A percentile compares a stretch with the other conserved stretches of the same genome.
Conservation (phyloP, 2,329 filamentous ascomycete genomes). For the Colletotrichum destructivum region DNA sequence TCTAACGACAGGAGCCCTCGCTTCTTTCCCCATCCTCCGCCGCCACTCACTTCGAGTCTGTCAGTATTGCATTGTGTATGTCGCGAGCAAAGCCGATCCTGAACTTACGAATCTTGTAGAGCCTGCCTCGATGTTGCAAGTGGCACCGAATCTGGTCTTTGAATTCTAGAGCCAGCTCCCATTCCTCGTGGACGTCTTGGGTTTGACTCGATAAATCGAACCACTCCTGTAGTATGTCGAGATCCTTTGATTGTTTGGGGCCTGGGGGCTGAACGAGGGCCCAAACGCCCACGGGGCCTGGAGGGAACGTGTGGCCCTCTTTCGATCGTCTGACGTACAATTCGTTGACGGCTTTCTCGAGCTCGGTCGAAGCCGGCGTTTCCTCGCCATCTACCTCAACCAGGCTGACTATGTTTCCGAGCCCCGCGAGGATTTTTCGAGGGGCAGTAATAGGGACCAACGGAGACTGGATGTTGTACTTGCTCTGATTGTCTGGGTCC, state of each 20-base stretch:
- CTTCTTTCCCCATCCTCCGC: conserved; percentile 88
- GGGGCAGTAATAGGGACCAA: conserved; percentile 75
- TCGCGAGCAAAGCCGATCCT: not conserved
- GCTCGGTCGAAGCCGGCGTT: conserved; percentile 78
- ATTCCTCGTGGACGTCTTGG: conserved; percentile 31
- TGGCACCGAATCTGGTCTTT: conserved; percentile 26
- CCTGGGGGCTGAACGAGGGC: conserved; percentile 74
- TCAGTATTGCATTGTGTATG: conserved; percentile 15
- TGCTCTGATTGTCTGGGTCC: conserved; percentile 42
- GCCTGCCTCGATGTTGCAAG: conserved; percentile 50
- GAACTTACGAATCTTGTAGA: conserved; percentile 63
- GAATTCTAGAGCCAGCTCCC: conserved; percentile 30
- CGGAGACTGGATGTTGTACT: conserved; percentile 52
- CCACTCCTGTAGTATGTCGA: conserved; percentile 20
- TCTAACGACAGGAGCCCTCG: conserved; percentile 85
- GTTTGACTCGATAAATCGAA: not conserved
- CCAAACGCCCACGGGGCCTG: conserved; percentile 77
- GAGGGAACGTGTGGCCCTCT: conserved; percentile 48
- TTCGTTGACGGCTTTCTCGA: conserved; percentile 75
- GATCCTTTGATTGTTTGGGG: conserved; percentile 40
- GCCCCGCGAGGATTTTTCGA: conserved; percentile 73
- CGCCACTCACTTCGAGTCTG: conserved; percentile 75
- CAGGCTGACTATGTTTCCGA: conserved; percentile 85
- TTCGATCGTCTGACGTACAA: conserved; percentile 66
- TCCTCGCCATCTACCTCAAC: conserved; percentile 64